Conservation (phyloP, 768 basidiomycete genomes). For the Fomitopsis serialis region DNA sequence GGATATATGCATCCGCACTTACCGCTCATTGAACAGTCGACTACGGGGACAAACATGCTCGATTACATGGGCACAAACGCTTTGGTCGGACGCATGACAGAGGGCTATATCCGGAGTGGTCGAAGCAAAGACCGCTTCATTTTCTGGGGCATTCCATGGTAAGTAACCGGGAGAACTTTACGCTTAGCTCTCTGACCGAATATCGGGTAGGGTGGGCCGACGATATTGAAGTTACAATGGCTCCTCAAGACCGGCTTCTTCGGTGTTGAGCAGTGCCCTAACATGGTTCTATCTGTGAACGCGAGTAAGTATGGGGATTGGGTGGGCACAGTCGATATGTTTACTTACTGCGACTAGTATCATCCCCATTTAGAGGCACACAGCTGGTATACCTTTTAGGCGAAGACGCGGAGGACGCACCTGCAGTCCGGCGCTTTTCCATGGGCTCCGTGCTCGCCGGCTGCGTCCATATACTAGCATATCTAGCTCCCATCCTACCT, state of each 20-base stretch:
- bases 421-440: constrained; percentile 36
- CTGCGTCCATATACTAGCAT: constrained; percentile 37
- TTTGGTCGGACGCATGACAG: constrained; percentile 34
- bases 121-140: constrained; percentile 35
- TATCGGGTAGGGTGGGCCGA: constrained; percentile 36
- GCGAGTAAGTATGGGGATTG: constrained; percentile 25
- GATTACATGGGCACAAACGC: constrained; percentile 31
- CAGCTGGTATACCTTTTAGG: constrained; percentile 42
- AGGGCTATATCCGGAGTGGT: constrained; percentile 46
- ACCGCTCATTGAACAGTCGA: constrained; percentile 29
- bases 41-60: constrained; percentile 41
- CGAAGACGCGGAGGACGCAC: constrained; percentile 34
- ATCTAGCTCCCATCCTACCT: constrained; percentile 38
- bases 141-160: constrained; percentile 48
- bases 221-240: constrained; percentile 41
- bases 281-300: constrained; percentile 43
- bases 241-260: constrained; percentile 39
- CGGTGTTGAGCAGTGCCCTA: constrained; percentile 30
- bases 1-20: background rate
- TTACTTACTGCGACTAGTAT: constrained; percentile 26
- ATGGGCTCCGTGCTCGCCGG: constrained; percentile 33
- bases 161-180: constrained; percentile 2
- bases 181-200: background rate
- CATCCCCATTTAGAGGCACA: constrained; percentile 43
- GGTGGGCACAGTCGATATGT: background rate